Base-by-base conservation (phyloP, 768 basidiomycete species). In the Mycena indigotica region DNA sequence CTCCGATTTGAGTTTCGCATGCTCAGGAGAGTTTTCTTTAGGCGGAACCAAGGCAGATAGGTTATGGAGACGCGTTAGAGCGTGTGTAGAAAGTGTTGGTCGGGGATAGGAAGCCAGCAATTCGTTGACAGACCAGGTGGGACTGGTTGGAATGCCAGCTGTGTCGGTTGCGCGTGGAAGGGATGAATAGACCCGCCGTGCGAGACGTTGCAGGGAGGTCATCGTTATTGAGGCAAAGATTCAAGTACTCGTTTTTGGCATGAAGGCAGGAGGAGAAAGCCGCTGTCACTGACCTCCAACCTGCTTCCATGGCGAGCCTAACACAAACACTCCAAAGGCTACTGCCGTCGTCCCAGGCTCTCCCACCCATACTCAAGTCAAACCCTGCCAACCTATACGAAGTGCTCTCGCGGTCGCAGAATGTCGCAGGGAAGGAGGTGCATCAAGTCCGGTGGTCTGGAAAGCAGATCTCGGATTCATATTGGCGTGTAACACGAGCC, bases 61-160 rank as follows among this genome's bases (percentile, higher is more conserved):
- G 35, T 85, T 74, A 65, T 93, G 86, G 3, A 93, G 79, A 48
- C 78, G 86, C 30, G 76, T 77, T 53, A 94, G 74, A 1, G 84
- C 87, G 23, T 72, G 63, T 5, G 84, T 66, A 5, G 84, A 76
- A 48, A 93, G 75, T 2, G 75, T 75, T 17, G 90, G 90, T 13
- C 77, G 81, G 2, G 89, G 85, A 66, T 92, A 93, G 4, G 90
- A 91, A 5, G 88, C 87, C 5, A 93, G 72, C 8, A 93, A 80
- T 48, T 86, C 75, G 64, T 86, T 80, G 46, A 94, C 86, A 52
- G 92, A 93, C 92, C 92, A 93, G 0, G 87, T 86, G 21, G 91
- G 86, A 44, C 73, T 70, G 0, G 77, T 56, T 4, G 91, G 91
- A 55, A 93, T 83, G 17, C 85, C 87, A 55, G 74, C 82, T 4